Conservation (phyloP, 805 yeast species). For the Nakazawaea peltata region DNA sequence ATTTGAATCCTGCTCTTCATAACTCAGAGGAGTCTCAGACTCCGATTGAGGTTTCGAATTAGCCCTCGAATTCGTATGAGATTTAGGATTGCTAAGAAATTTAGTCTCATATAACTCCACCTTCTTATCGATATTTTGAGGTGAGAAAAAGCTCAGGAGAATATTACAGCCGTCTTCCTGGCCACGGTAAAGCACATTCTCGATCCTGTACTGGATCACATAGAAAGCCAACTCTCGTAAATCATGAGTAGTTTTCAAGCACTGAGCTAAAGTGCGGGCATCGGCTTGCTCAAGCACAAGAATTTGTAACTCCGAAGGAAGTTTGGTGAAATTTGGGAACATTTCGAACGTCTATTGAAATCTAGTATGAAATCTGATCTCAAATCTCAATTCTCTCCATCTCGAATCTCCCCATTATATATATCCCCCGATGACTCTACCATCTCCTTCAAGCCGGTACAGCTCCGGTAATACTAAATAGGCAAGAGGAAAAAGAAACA, state of each 20-base stretch:
- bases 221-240: conserved; percentile 9
- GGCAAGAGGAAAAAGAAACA: too few relatives aligned
- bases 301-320: conserved; percentile 18
- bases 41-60: too few relatives aligned
- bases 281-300: conserved; percentile 12
- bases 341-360: neutral
- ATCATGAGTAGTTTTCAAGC: conserved; percentile 10
- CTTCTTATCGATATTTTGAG: conserved; percentile 16
- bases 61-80: neutral
- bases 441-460: too few relatives aligned
- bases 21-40: too few relatives aligned
- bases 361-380: too few relatives aligned
- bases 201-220: conserved; percentile 9
- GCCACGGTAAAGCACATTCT: neutral
- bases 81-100: conserved; percentile 10
- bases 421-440: too few relatives aligned
- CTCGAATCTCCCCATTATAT: too few relatives aligned
- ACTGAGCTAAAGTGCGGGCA: conserved; percentile 9
- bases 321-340: conserved; percentile 1
- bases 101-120: conserved; percentile 18
- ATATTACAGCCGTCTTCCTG: conserved; percentile 6
- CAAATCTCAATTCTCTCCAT: too few relatives aligned
- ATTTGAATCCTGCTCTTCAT: too few relatives aligned
- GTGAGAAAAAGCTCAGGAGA: conserved; percentile 18
- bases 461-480: too few relatives aligned